Percentiles rank a stretch among this genome's conserved stretches.
Evolutionary conservation across 768 basidiomycete species (phyloP).

Genomic region (Candolleomyces eurysporus): DNA sequence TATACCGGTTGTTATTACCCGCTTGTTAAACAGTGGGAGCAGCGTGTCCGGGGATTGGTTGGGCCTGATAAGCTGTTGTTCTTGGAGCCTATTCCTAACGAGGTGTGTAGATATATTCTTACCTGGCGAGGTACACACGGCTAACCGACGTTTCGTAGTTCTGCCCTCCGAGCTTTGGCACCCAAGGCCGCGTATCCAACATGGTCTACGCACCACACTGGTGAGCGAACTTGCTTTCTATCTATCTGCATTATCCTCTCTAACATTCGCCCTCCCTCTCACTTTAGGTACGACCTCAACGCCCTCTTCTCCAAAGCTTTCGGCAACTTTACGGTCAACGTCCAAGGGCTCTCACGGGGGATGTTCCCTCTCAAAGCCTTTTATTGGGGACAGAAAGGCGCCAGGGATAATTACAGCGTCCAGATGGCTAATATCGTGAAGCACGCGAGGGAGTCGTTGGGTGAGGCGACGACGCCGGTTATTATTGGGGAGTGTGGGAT

Average conservation of each 20-base stretch:
- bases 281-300: constrained; percentile 84
- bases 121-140: no score
- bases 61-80: constrained; percentile 63
- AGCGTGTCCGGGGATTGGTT: constrained; percentile 49
- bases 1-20: constrained; percentile 85
- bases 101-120: constrained; percentile 61
- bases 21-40: constrained; percentile 66
- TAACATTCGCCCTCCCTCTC: no score
- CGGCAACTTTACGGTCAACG: constrained; percentile 85
- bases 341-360: constrained; percentile 88
- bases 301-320: constrained; percentile 83
- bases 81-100: constrained; percentile 90
- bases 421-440: constrained; percentile 83
- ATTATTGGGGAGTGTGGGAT: constrained; percentile 92
- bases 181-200: constrained; percentile 40
- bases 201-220: constrained; percentile 41
- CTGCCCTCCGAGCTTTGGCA: constrained; percentile 76
- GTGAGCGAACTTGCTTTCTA: constrained; percentile 13
- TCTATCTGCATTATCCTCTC: not conserved
- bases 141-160: no score
- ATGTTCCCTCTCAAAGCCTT: constrained; percentile 79
- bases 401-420: constrained; percentile 74
- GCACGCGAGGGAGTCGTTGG: constrained; percentile 63
- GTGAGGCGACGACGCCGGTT: constrained; percentile 65
- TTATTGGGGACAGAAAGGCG: constrained; percentile 86